A percentile compares a stretch with the other conserved stretches of the same genome.
Conservation (phyloP, 2,329 filamentous ascomycete species). For the Beauveria rudraprayagi region DNA sequence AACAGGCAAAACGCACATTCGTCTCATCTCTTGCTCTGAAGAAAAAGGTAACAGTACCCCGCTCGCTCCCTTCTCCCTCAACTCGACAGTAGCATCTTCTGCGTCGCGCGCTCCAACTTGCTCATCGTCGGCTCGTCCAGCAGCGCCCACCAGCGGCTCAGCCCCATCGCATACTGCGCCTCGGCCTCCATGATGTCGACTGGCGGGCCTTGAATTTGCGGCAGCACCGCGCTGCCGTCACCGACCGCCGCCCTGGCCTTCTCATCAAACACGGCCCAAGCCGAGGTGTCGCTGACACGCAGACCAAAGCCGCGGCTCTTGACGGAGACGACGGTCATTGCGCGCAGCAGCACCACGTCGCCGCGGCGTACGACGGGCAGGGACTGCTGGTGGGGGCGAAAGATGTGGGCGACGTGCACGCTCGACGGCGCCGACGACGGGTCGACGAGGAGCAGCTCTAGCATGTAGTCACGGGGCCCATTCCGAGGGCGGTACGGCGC, state of each 20-base stretch:
- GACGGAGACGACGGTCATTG: constrained; percentile 46
- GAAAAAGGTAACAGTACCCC: not conserved
- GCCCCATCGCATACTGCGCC: constrained; percentile 36
- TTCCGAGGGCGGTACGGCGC: constrained; percentile 46
- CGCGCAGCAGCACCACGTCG: constrained; percentile 50
- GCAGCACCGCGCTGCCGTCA: constrained; percentile 25
- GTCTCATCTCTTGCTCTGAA: not conserved
- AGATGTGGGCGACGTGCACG: constrained; percentile 49
- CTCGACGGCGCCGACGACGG: constrained; percentile 41
- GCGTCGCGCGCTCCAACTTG: constrained; percentile 39
- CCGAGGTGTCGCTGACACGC: constrained; percentile 44
- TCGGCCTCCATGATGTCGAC: constrained; percentile 48
- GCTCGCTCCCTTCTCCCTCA: not conserved
- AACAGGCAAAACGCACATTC: too few relatives aligned
- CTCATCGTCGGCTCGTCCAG: constrained; percentile 38
- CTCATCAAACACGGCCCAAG: constrained; percentile 54
- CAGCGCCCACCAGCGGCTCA: constrained; percentile 41
- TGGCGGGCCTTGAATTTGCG: constrained; percentile 52
- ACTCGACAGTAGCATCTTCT: not conserved
- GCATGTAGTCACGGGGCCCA: constrained; percentile 51
- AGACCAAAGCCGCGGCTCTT: constrained; percentile 49
- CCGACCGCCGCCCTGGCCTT: constrained; percentile 16
- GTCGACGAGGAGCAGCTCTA: constrained; percentile 51
- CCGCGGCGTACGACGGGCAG: constrained; percentile 48
- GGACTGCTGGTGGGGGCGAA: constrained; percentile 48